Base-by-base conservation (phyloP, 1,284 basidiomycete species). In the Microbotryomycetes sp. region DNA sequence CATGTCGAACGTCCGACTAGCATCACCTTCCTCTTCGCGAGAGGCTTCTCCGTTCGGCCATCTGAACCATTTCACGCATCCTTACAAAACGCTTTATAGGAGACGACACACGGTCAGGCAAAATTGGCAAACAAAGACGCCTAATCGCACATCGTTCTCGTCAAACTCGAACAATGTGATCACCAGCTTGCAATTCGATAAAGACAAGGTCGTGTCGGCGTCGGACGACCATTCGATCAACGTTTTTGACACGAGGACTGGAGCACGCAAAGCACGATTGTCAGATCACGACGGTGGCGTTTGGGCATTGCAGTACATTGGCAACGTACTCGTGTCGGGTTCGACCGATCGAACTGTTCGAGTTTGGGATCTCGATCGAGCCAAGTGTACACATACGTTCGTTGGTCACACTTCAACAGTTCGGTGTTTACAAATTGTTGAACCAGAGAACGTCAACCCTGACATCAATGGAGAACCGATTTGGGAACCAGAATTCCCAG, bases 181-280 rank as follows among this genome's bases (percentile, higher is more conserved):
- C 68, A 97, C 92, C 31, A 94, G 91, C 76, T 82, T 96, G 54
- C 84, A 96, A 72, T 91, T 97, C 78, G 93, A 92, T 55, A 85
- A 85, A 68, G 88, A 88, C 50, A 89, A 92, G 70, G 90, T 97
- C 76, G 91, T 97, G 70, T 92, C 89, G 5, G 92, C 92, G 9
- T 94, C 92, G 1, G 90, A 92, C 74, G 89, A 91, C 75, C 89
- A 93, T 72, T 89, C 89, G 4, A 94, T 97, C 71, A 88, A 92
- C 74, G 84, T 96, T 51, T 94, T 93, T 75, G 86, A 86, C 28
- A 90, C 90, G 19, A 76, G 81, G 26, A 89, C 86, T 0, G 92
- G 92, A 6, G 81, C 84, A 52, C 81, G 89, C 26, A 76, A 86
- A 5, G 84, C 82, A 56, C 83, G 85, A 1, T 80, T 97, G 23